Evolutionary conservation across 1,284 basidiomycete species (phyloP).

Genomic region (Leccinum griseonigrum): DNA sequence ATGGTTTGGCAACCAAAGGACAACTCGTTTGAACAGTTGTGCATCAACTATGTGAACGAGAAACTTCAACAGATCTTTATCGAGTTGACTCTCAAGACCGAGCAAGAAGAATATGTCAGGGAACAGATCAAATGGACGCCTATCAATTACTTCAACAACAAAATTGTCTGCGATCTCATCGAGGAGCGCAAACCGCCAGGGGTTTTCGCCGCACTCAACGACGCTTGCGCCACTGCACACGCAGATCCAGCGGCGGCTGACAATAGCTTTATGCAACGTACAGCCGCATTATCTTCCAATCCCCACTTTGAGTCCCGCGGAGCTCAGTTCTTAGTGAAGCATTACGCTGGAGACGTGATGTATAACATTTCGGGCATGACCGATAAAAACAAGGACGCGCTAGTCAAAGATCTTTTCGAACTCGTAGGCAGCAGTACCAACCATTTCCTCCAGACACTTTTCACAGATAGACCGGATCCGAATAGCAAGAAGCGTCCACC

Average conservation of each 20-base stretch:
- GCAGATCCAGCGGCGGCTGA: constrained; percentile 97
- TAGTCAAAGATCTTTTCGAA: constrained; percentile 94
- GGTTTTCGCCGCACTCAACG: constrained; percentile 97
- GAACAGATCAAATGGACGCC: constrained; percentile 99
- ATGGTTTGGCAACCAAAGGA: constrained; percentile 54
- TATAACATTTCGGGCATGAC: constrained; percentile 99
- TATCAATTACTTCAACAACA: constrained; percentile 97
- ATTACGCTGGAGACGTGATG: constrained; percentile 98
- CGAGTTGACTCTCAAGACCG: constrained; percentile 96
- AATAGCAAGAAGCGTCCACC: constrained; percentile 98
- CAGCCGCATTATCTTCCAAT: constrained; percentile 78
- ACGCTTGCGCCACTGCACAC: constrained; percentile 97
- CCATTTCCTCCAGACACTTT: constrained; percentile 83
- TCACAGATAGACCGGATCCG: constrained; percentile 94
- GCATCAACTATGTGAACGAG: constrained; percentile 99
- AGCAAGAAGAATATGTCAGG: constrained; percentile 98
- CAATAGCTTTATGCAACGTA: constrained; percentile 94
- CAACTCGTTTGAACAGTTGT: constrained; percentile 98
- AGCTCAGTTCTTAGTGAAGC: constrained; percentile 85
- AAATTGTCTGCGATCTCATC: constrained; percentile 97
- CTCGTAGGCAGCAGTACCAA: constrained; percentile 81
- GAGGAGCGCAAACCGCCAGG: constrained; percentile 96
- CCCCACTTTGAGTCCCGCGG: constrained; percentile 93
- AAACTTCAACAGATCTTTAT: constrained; percentile 99
- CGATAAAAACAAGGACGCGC: constrained; percentile 99